These are phyloP conservation scores for Platanthera zijinensis DNA, from an alignment of 106 monocot species.

Conservation along the genomic window DNA sequence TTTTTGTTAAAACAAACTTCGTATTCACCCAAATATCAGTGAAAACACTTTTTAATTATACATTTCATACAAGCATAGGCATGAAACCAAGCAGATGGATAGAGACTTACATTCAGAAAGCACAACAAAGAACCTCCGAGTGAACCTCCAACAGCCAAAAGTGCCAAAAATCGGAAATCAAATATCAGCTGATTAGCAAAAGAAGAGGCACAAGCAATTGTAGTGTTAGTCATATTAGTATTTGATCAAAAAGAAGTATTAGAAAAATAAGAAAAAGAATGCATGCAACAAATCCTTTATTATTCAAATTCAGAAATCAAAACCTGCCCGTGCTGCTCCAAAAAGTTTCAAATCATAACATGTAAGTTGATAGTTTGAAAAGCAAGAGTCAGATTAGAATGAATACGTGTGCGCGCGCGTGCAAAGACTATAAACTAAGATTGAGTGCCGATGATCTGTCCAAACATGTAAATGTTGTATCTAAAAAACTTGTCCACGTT, in stretches of 20 bases:
- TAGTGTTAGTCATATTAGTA: background rate
- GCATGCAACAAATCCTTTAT: background rate
- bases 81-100: background rate
- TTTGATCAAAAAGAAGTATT: background rate
- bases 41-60: background rate
- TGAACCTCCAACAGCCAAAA: conserved; percentile 90
- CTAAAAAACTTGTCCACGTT: no score
- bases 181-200: conserved; percentile 61
- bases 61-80: background rate
- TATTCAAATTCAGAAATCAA: background rate
- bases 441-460: no score
- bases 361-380: background rate
- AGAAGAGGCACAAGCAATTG: background rate
- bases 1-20: background rate
- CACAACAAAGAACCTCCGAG: conserved; percentile 89
- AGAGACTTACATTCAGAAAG: conserved; percentile 75
- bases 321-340: background rate
- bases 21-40: background rate
- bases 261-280: background rate
- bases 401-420: no score
- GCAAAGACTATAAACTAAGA: no score
- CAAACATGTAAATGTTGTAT: no score
- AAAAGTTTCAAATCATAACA: background rate
- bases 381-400: background rate
- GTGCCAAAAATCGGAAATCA: conserved; percentile 94